Base-by-base conservation (phyloP, 1,284 basidiomycete genomes). In the Cronartium quercuum region DNA sequence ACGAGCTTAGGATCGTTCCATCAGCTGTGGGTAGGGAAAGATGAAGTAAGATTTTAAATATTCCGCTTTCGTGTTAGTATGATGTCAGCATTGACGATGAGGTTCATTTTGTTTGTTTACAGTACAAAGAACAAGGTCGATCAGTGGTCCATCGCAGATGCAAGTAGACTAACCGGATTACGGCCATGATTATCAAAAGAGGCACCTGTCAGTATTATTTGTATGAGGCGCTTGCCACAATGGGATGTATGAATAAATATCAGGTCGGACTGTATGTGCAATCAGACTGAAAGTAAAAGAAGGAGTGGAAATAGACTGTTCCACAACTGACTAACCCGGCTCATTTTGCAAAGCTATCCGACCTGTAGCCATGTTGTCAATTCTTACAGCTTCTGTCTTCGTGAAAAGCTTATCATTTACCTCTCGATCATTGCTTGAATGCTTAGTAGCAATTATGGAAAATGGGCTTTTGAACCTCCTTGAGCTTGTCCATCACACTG, bases 1-100 rank as follows among this genome's bases (percentile, higher is more conserved):
- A 92, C 90, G 0, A 93, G 91, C 80, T 83, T 97, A 80, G 94
- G 94, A 37, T 95, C 93, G 15, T 98, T 97, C 86, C 94, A 98
- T 82, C 94, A 97, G 80, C 83, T 94, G 47, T 94, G 92, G 92
- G 91, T 94, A 80, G 92, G 91, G 80, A 88, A 86, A 80, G 91
- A 94, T 81, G 92, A 95, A 62, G 70, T 74, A 42, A 15, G 21
- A 44, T 18, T 1, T 69, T 29, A 21, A 41, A 62, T 21, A 13
- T 9, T 18, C n/a, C 41, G 13, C 35, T 6, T 15, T 37, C 24
- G 37, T 3, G 7, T 68, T n/a, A n/a, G n/a, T n/a, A n/a, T n/a
- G n/a, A n/a, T n/a, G n/a, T n/a, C n/a, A n/a, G n/a, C n/a, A n/a
- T n/a, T 13, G 6, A 51, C 47, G 40, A 29, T 63, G 15, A 47